Base-by-base conservation (phyloP, 2,329 filamentous ascomycete species). In the Didymella keratinophila region DNA sequence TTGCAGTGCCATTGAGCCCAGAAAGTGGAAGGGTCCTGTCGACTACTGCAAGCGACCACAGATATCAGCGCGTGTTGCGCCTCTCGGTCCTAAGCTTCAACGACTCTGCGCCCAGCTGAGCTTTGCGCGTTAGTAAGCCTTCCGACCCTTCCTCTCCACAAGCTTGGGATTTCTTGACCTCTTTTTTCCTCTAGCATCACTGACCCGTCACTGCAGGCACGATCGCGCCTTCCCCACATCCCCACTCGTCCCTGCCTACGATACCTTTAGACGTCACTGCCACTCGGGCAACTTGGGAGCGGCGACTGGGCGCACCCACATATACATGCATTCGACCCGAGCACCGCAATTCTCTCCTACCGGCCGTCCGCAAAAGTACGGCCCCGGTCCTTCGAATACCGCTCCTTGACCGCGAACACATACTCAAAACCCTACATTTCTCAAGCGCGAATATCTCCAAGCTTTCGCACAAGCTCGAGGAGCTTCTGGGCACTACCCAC, bases 291-390 rank as follows among this genome's bases (percentile, higher is more conserved):
- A 45, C 56, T 58, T 59, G 14, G 75, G 73, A 72, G 79, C 79
- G 79, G 79, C 80, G 80, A 81, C 79, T 82, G 81, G 79, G 79
- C 80, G 80, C 78, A 77, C 71, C 71, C 69, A 63, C 63, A 56
- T 70, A 76, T 80, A 79, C 77, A 82, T 83, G 80, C 77, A 76
- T 72, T 72, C 71, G 71, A 58, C 55, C 56, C 60, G 49, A 61
- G 58, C 61, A 51, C 57, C 56, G 56, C 52, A 52, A 61, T 58
- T 67, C 58, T 65, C 59, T 57, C 55, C 64, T 50, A 57, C 63
- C 61, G 54, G 49, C 56, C 67, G 63, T 65, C 66, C 55, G 48
- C 65, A 47, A 23, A 52, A 55, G 36, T 48, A 48, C 51, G 47
- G 52, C 43, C 52, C 61, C 60, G 60, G 65, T 58, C 66, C 63